A percentile compares a stretch with the other conserved stretches of the same genome.
Evolutionary conservation across 345 rosid genomes (phyloP).

Genomic region (Aquilaria yunnanensis): DNA sequence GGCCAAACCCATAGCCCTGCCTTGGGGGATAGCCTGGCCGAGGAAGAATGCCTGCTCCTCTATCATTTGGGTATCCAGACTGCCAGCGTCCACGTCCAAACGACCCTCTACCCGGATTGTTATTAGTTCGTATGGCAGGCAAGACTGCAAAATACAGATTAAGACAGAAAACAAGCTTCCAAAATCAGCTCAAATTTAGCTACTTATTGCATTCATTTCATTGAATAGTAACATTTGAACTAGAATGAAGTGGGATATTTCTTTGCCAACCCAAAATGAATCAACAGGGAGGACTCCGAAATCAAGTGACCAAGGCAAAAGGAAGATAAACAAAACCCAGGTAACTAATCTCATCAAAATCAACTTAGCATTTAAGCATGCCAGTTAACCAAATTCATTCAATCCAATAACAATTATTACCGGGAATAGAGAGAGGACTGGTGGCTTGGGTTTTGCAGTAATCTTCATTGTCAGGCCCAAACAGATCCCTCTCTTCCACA

Average conservation of each 20-base stretch:
- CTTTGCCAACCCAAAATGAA: neutral
- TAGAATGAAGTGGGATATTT: neutral
- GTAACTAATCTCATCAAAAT: neutral
- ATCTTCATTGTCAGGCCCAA: conserved; percentile 87
- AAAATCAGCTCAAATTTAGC: conserved; percentile 3
- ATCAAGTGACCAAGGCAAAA: neutral
- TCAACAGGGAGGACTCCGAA: neutral
- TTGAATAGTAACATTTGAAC: neutral
- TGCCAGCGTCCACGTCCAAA: conserved; percentile 88
- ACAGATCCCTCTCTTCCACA: conserved; percentile 57
- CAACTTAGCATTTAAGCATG: neutral
- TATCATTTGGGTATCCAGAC: conserved; percentile 35
- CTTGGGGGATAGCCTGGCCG: conserved; percentile 82
- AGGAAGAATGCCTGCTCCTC: conserved; percentile 92
- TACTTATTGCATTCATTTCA: neutral
- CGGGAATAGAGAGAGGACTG: conserved; percentile 68
- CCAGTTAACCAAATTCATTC: neutral
- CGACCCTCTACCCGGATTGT: conserved; percentile 56
- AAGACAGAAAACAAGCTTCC: neutral
- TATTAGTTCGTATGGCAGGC: conserved; percentile 48
- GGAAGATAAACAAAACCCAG: neutral
- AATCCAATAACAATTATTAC: conserved; percentile 21
- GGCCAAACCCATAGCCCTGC: conserved; percentile 65
- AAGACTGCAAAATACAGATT: conserved; percentile 42
- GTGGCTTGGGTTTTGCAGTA: conserved; percentile 67